Conservation (phyloP, 208 protist species). For the Trichomonas gallinae region DNA sequence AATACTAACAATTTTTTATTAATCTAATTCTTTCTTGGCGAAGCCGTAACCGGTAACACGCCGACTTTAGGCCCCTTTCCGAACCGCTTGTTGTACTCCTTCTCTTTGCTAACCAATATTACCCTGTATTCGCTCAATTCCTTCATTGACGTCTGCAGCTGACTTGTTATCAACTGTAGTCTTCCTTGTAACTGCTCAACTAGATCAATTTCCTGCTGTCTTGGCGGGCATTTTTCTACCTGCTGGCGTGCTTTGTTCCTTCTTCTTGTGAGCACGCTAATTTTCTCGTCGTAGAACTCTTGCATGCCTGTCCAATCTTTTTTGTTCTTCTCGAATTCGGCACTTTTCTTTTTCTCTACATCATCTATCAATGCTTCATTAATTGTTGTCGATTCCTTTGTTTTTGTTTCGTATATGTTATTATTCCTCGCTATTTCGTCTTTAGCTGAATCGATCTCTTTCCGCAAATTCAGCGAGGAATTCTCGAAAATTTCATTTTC, state of each 20-base stretch:
- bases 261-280: neutral
- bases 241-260: neutral
- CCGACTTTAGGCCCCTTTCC: conserved; percentile 1
- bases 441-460: neutral
- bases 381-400: neutral
- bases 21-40: neutral
- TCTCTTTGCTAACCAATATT: neutral
- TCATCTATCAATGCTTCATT: neutral
- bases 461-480: neutral
- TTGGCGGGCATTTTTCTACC: neutral
- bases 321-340: neutral
- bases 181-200: neutral
- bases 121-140: neutral
- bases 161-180: neutral
- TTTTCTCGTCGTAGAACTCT: neutral
- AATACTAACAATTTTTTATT: neutral
- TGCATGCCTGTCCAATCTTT: neutral
- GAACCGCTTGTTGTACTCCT: conserved; percentile 6
- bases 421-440: neutral
- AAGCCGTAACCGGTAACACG: neutral
- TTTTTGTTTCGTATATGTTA: neutral
- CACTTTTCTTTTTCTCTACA: neutral
- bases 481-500: neutral
- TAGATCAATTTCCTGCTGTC: neutral
- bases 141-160: neutral